Evolutionary conservation across 2,329 filamentous ascomycete genomes (phyloP).

Genomic region (Dendrostoma leiphaemia): DNA sequence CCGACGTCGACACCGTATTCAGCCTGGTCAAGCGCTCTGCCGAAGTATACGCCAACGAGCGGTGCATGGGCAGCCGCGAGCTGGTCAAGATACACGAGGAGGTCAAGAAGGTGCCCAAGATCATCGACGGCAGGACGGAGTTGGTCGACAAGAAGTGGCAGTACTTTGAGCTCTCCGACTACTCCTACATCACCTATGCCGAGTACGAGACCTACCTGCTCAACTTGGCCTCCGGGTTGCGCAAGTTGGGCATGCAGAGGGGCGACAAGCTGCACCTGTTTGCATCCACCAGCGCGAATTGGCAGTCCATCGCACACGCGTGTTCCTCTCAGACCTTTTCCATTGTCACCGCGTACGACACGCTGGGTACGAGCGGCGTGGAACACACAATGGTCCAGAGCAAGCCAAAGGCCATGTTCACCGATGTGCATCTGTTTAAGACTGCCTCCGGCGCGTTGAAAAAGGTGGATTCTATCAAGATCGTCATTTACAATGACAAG

Average conservation of each 20-base stretch:
- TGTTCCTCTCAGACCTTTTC: constrained; percentile 82
- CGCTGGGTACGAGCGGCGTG: constrained; percentile 79
- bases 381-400: constrained; percentile 85
- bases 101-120: constrained; percentile 86
- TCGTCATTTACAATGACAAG: constrained; percentile 61
- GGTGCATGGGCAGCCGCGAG: constrained; percentile 68
- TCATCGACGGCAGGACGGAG: constrained; percentile 74
- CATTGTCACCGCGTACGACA: constrained; percentile 94
- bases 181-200: constrained; percentile 73
- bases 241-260: constrained; percentile 68
- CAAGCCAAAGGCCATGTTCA: constrained; percentile 77
- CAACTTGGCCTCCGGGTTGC: constrained; percentile 69
- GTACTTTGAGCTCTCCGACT: constrained; percentile 80
- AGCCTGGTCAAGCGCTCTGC: constrained; percentile 74
- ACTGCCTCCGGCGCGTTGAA: constrained; percentile 56
- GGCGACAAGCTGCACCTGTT: constrained; percentile 76
- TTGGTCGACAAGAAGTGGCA: constrained; percentile 90
- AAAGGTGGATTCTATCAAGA: constrained; percentile 54
- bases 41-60: constrained; percentile 58
- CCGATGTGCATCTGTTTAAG: constrained; percentile 75
- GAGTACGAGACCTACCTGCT: constrained; percentile 73
- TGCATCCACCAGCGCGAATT: constrained; percentile 79
- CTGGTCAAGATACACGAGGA: constrained; percentile 78
- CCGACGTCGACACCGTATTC: constrained; percentile 73
- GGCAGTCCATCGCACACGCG: constrained; percentile 78